A percentile compares a stretch with the other conserved stretches of the same genome.
These are phyloP conservation scores for Pyricularia pennisetigena DNA, from an alignment of 2,329 filamentous ascomycete genomes.

Conservation along the genomic window DNA sequence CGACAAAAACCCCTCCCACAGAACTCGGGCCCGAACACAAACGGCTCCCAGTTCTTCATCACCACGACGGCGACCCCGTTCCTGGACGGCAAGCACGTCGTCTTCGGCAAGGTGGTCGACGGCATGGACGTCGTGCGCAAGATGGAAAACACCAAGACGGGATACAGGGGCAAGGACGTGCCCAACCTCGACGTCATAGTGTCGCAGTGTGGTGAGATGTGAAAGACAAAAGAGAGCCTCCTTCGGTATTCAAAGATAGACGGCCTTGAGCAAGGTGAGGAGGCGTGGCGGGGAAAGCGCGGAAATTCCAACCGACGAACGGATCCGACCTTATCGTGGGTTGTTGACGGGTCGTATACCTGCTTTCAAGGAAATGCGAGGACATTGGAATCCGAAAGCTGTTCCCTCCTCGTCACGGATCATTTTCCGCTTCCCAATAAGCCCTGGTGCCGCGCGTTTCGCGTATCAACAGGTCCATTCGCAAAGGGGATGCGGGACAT, in stretches of 20 bases:
- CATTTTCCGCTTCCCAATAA: neutral
- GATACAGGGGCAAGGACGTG: slow-evolving; percentile 61
- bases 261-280: neutral
- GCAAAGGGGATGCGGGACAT: neutral
- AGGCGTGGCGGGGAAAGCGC: neutral
- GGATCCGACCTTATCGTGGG: neutral
- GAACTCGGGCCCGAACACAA: slow-evolving; percentile 88
- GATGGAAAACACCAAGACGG: slow-evolving; percentile 85
- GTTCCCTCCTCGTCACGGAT: neutral
- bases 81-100: slow-evolving; percentile 86
- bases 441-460: neutral
- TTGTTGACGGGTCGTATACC: neutral
- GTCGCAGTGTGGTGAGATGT: slow-evolving; percentile 91
- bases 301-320: neutral
- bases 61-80: slow-evolving; percentile 82
- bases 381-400: neutral
- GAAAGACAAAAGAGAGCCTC: slow-evolving; percentile 4
- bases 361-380: neutral
- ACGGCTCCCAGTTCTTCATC: slow-evolving; percentile 97
- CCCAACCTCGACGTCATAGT: slow-evolving; percentile 80
- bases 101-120: slow-evolving; percentile 84
- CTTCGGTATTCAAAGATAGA: neutral
- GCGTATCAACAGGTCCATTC: neutral
- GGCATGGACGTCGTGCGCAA: slow-evolving; percentile 87
- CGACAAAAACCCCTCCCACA: slow-evolving; percentile 21